These are phyloP conservation scores for Eleusine coracana DNA, from an alignment of 176 grass and related monocot species.

Conservation along the genomic window DNA sequence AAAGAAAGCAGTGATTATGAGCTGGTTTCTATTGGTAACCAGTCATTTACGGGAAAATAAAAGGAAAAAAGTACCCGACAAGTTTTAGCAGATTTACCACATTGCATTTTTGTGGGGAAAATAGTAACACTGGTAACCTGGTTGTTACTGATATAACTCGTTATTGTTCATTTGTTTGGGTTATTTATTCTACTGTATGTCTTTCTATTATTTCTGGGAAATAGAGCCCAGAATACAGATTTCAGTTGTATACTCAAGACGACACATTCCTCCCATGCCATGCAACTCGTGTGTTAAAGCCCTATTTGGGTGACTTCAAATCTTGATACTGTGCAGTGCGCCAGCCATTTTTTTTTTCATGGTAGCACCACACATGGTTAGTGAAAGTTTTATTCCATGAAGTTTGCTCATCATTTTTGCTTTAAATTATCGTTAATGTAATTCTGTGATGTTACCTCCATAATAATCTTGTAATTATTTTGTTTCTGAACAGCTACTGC, in stretches of 20 bases:
- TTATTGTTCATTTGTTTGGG: background rate
- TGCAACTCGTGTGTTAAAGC: conserved; percentile 3
- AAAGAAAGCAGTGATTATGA: background rate
- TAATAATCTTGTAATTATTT: conserved; percentile 1
- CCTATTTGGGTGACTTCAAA: background rate
- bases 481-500: conserved; percentile 51
- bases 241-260: background rate
- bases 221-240: background rate
- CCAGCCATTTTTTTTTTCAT: background rate
- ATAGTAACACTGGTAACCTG: background rate
- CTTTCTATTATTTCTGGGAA: background rate
- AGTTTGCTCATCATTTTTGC: background rate
- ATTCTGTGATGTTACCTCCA: background rate
- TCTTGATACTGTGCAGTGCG: background rate
- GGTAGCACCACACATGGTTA: background rate
- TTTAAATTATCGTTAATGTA: background rate
- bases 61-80: background rate
- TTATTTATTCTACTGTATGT: background rate
- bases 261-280: background rate
- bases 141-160: background rate
- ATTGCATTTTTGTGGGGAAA: background rate
- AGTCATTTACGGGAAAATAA: background rate
- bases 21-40: background rate
- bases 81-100: background rate
- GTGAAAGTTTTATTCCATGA: background rate